Evolutionary conservation across 805 yeast genomes (phyloP).

Genomic region (Suhomyces kilbournensis): DNA sequence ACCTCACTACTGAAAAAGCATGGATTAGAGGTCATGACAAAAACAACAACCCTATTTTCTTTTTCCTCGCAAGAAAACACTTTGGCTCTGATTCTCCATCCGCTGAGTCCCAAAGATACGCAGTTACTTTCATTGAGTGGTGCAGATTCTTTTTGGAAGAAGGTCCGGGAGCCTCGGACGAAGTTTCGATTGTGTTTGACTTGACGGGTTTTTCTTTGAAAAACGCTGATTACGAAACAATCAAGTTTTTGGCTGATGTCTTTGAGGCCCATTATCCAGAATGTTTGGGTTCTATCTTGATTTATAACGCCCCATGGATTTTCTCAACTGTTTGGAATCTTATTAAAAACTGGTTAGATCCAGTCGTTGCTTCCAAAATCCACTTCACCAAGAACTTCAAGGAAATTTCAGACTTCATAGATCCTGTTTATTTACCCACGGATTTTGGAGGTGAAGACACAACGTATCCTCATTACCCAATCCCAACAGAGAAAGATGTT

Average conservation of each 20-base stretch:
- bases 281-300: constrained; percentile 75
- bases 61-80: constrained; percentile 78
- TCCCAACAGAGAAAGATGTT: constrained; percentile 60
- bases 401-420: constrained; percentile 66
- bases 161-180: constrained; percentile 66
- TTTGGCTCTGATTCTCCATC: constrained; percentile 47
- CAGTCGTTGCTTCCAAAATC: constrained; percentile 91
- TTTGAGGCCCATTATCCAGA: constrained; percentile 98
- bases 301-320: constrained; percentile 96
- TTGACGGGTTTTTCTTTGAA: constrained; percentile 80
- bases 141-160: constrained; percentile 64
- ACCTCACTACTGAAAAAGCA: constrained; percentile 67
- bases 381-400: constrained; percentile 69
- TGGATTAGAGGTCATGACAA: constrained; percentile 72
- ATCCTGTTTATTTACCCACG: constrained; percentile 57
- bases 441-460: constrained; percentile 73
- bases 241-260: constrained; percentile 81
- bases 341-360: constrained; percentile 92
- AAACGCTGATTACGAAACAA: constrained; percentile 91
- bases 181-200: constrained; percentile 83
- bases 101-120: constrained; percentile 71
- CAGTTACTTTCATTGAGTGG: constrained; percentile 74
- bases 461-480: constrained; percentile 55
- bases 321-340: constrained; percentile 93
- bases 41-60: constrained; percentile 73